Base-by-base conservation (phyloP, 176 grass and related monocot genomes). In the Paspalum notatum region DNA sequence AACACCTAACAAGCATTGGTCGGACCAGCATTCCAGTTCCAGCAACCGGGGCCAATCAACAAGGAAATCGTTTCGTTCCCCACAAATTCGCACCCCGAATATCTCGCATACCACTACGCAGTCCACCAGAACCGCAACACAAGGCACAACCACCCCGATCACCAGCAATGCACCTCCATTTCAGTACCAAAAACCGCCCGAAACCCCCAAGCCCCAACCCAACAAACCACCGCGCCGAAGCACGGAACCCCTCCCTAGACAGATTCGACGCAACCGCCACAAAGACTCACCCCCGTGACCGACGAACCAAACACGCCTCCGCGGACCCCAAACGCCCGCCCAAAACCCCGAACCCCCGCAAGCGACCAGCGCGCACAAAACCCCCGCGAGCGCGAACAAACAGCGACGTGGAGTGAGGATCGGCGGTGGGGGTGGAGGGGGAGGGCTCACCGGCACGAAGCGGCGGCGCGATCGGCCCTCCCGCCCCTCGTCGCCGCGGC, bases 131-230 rank as follows among this genome's bases (percentile, higher is more conserved):
- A 66, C 38, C 22, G 42, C 82, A 4, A 48, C 21, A 10, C 8
- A 63, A 7, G 9, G 15, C 13, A 50, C 65, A 66, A 9, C 5
- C 52, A 53, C 43, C 10, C 32, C 62, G 8, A 42, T 68, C 5
- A 37, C 37, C 32, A 61, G 16, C 80, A 81, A 81, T 52, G 85
- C 85, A 38, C 85, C 78, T 75, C 32, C 71, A 68, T 75, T 81
- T 75, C 78, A 44, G 52, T 54, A 22, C 4, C 47, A 40, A 40
- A 4, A 11, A 64, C 47, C 44, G n/a, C n/a, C 65, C 38, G 21
- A 68, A 74, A 5, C 84, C 62, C 65, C 38, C 21, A 68, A 74
- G 3, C 84, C 62, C 16, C 15, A 18, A 10, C 13, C 45, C 40
- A 56, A 21, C 40, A 56, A 21, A 13, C 62, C 12, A 12, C 62